Conservation (phyloP, 225 moss, liverwort and hornwort species). For the Neckera pumila region DNA sequence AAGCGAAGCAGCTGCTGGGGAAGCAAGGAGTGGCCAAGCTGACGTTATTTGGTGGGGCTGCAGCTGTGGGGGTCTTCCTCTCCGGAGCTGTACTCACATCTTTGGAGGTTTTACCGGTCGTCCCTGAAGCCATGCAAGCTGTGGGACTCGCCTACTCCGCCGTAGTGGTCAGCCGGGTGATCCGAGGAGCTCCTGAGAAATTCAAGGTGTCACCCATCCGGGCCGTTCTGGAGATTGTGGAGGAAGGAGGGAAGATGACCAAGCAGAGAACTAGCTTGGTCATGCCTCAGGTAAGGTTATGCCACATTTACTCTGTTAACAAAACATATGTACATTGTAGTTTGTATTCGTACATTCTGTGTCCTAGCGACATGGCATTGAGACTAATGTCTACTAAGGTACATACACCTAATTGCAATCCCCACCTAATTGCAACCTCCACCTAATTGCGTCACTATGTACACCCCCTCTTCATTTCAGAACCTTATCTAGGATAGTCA, state of each 20-base stretch:
- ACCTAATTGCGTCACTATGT: not conserved
- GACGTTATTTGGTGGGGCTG: conserved; percentile 46
- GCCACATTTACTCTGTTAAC: not conserved
- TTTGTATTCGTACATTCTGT: not conserved
- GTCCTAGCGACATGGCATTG: too few species aligned
- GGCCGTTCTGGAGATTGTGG: conserved; percentile 56
- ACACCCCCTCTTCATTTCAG: not conserved
- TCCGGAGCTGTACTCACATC: conserved; percentile 56
- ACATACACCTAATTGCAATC: not conserved
- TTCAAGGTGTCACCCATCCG: conserved; percentile 56
- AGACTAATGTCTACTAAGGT: not conserved
- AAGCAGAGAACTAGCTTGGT: not conserved
- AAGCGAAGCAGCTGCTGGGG: conserved; percentile 37
- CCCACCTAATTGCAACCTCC: not conserved
- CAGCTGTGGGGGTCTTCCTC: conserved; percentile 41
- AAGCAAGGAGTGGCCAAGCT: conserved; percentile 44
- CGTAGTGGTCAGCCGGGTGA: conserved; percentile 53
- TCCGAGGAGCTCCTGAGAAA: conserved; percentile 21
- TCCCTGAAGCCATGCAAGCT: conserved; percentile 62
- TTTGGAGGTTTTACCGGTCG: conserved; percentile 47
- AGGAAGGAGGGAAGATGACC: conserved; percentile 9
- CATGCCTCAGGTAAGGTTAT: not conserved
- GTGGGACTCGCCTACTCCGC: conserved; percentile 68
- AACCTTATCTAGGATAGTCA: not conserved
- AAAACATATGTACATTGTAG: not conserved